Base-by-base conservation (phyloP, 2,329 filamentous ascomycete species). In the Spiromastix sp. region DNA sequence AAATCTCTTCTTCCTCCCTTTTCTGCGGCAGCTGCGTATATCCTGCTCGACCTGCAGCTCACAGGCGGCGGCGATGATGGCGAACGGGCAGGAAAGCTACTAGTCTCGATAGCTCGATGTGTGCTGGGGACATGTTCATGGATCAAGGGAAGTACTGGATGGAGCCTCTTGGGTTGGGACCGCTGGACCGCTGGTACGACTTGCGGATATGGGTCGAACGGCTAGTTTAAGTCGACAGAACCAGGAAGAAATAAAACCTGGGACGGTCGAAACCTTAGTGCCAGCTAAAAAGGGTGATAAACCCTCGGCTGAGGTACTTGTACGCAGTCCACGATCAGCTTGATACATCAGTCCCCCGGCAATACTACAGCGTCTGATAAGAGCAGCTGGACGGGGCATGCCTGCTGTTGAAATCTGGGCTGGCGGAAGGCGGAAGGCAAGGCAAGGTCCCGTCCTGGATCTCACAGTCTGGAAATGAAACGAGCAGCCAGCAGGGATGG, bases 391-490 rank as follows among this genome's bases (percentile, higher is more conserved):
- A 24, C 7, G 7, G 21, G 7, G 7, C n/a, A n/a, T 7, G 7
- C 21, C n/a, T 24, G 21, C 21, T 24, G 7, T 7, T 7, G 21
- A 24, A 24, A 24, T 24, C n/a, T 7, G 21, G 27, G 27, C 27
- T 4, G 8, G 27, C 27, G 27, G 27, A 29, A 29, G 27, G 27
- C 27, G 27, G 27, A 15, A 29, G 27, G 27, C 11, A 29, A 29
- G 13, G 27, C 27, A 29, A 29, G 27, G 27, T 29, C n/a, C 27
- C 27, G 13, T 24, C 21, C n/a, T 24, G 21, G 21, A n/a, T n/a
- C n/a, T n/a, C n/a, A n/a, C n/a, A n/a, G n/a, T n/a, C n/a, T n/a
- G n/a, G n/a, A n/a, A n/a, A n/a, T n/a, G n/a, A n/a, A n/a, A n/a
- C n/a, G n/a, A n/a, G n/a, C n/a, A n/a, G n/a, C n/a, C n/a, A n/a